Evolutionary conservation across 2,329 filamentous ascomycete genomes (phyloP).

Genomic region (Phyllachora maydis): DNA sequence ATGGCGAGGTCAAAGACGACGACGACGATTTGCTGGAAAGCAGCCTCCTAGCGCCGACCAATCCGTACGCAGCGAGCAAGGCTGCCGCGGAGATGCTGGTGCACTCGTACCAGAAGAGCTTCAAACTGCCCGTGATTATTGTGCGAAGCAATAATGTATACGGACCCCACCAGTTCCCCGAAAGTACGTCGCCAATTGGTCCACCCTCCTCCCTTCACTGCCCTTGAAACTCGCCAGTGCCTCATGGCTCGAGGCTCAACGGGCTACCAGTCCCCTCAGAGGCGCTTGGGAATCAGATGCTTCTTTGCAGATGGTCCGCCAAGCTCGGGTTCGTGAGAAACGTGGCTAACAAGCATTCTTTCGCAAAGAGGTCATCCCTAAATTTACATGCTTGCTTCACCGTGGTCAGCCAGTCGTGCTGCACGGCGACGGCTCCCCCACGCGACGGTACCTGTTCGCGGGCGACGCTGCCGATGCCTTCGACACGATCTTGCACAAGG

Average conservation of each 20-base stretch:
- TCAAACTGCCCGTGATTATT: conserved; percentile 61
- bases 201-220: conserved; percentile 1
- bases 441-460: conserved; percentile 57
- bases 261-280: too few species aligned
- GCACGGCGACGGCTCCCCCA: conserved; percentile 58
- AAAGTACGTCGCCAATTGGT: conserved; percentile 47
- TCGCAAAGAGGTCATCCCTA: conserved; percentile 55
- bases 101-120: conserved; percentile 70
- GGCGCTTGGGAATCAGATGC: too few species aligned
- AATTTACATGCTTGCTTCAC: conserved; percentile 55
- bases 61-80: conserved; percentile 66
- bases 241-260: too few species aligned
- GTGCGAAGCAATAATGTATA: conserved; percentile 74
- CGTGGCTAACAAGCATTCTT: too few species aligned
- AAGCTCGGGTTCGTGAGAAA: too few species aligned
- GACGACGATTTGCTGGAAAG: conserved; percentile 53
- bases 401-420: conserved; percentile 46
- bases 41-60: conserved; percentile 58
- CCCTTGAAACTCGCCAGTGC: neutral
- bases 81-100: conserved; percentile 71
- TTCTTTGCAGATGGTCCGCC: too few species aligned
- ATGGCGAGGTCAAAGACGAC: conserved; percentile 56
- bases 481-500: conserved; percentile 67
- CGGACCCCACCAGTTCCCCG: conserved; percentile 65
- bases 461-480: conserved; percentile 66